Conservation (phyloP, 805 yeast species). For the Lipomyces spencermartinsiae region DNA sequence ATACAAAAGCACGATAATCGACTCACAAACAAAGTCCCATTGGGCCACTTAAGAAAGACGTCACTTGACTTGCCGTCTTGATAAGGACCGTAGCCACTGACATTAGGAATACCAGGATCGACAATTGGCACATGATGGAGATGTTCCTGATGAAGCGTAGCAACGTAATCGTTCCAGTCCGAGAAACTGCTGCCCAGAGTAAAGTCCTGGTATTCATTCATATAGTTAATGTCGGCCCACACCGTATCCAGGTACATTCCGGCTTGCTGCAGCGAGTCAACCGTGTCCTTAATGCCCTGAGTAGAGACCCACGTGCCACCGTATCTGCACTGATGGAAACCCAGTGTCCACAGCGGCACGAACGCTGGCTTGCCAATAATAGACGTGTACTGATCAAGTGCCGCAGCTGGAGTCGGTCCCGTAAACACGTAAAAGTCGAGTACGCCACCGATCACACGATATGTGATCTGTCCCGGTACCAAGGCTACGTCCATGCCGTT, state of each 20-base stretch:
- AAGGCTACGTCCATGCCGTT: conserved; percentile 46
- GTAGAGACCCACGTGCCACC: conserved; percentile 82
- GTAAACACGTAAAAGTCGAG: conserved; percentile 42
- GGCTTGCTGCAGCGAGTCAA: conserved; percentile 62
- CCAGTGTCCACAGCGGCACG: conserved; percentile 72
- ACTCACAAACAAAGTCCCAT: conserved; percentile 9
- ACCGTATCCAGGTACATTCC: conserved; percentile 77
- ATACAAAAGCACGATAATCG: conserved; percentile 5
- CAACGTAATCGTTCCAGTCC: neutral
- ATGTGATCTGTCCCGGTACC: conserved; percentile 42
- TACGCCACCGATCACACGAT: conserved; percentile 46
- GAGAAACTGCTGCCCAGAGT: conserved; percentile 62
- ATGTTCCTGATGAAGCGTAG: neutral
- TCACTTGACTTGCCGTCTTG: conserved; percentile 14
- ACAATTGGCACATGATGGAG: conserved; percentile 23
- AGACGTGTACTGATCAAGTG: conserved; percentile 60
- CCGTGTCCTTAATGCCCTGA: conserved; percentile 58
- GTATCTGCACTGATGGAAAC: conserved; percentile 89
- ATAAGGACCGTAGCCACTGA: conserved; percentile 16
- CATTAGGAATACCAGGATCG: conserved; percentile 18
- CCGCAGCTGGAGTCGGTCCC: conserved; percentile 54
- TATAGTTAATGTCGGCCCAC: conserved; percentile 84
- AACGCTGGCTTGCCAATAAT: conserved; percentile 67
- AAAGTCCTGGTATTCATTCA: conserved; percentile 75
- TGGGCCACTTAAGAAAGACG: conserved; percentile 14